Base-by-base conservation (phyloP, 1,139 yeast genomes). In the Petasospora fabianii region DNA sequence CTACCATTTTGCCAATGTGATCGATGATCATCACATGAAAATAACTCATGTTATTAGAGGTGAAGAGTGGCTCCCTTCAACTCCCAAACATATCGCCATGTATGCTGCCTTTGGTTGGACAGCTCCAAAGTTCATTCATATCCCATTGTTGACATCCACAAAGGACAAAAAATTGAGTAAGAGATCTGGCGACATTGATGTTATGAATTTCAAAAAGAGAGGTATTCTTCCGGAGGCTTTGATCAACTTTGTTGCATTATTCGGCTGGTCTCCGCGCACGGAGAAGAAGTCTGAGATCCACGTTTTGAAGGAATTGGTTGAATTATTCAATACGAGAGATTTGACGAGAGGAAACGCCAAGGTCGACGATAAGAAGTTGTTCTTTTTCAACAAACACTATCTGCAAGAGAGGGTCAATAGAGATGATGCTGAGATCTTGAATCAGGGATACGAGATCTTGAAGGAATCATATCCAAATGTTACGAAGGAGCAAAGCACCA, bases 1-100 rank as follows among this genome's bases (percentile, higher is more conserved):
- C 0, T 92, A 92, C 54, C 99, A 92, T 62, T 82, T 92, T 56
- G 98, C 98, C 16, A 90, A 87, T 55, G 96, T 92, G 2, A 78
- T 92, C 3, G 99, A 92, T 56, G 99, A 92, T 59, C 95, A 90
- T 59, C 63, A 84, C 36, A 94, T 92, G 98, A 62, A 76, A 35
- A 84, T 92, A 30, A 85, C 97, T 0, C 97, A 94, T 60, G 98
- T 92, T 9, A 79, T 92, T 10, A 71, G 99, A 48, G 99, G 99
- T 27, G 98, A 92, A 57, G 97, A 92, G 60, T 94, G 99, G 99
- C 66, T 92, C 9, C 83, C 96, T 1, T 85, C 97, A 0, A 92
- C 98, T 0, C 96, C 97, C 3, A 92, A 90, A 51, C 99, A 92
- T 56, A 71, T 87, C 34, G 94, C 96, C 0, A 62, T 92, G 42